Conservation (phyloP, 345 rosid genomes). For the Syzygium oleosum region DNA sequence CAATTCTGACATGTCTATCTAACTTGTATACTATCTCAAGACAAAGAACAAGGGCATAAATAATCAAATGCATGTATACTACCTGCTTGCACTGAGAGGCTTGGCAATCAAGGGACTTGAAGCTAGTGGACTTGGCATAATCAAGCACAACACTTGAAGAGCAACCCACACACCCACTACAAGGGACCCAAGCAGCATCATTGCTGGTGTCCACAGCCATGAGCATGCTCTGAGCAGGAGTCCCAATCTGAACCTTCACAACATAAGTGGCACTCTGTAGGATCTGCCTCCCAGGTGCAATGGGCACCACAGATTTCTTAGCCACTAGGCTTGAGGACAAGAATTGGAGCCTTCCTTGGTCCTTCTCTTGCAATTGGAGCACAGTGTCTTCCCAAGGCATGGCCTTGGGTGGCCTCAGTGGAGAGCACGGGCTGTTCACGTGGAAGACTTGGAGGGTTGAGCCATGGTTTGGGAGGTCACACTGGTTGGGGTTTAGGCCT, state of each 20-base stretch:
- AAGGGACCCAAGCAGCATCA: constrained; percentile 85
- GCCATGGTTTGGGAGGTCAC: constrained; percentile 35
- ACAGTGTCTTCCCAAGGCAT: constrained; percentile 79
- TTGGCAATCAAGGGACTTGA: constrained; percentile 46
- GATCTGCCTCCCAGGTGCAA: constrained; percentile 82
- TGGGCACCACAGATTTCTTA: constrained; percentile 58
- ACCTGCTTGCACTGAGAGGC: constrained; percentile 85
- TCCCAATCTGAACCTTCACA: constrained; percentile 65
- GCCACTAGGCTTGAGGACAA: constrained; percentile 56
- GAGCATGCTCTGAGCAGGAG: constrained; percentile 77
- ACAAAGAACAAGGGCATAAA: neutral
- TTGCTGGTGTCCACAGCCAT: constrained; percentile 89
- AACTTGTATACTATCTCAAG: too few species aligned
- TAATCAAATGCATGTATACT: neutral
- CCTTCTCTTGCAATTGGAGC: constrained; percentile 53
- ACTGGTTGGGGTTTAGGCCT: constrained; percentile 31
- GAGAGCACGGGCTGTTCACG: constrained; percentile 68
- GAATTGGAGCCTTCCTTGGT: constrained; percentile 60
- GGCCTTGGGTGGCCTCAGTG: constrained; percentile 42
- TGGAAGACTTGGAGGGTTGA: constrained; percentile 76
- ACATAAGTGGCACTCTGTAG: constrained; percentile 81
- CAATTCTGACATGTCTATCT: neutral
- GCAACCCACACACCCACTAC: constrained; percentile 75
- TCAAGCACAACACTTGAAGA: constrained; percentile 48
- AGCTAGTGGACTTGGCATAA: constrained; percentile 44